phyloP scores from a whole-genome alignment of 257 asterid genomes.

The Solanum virginianum region DNA sequence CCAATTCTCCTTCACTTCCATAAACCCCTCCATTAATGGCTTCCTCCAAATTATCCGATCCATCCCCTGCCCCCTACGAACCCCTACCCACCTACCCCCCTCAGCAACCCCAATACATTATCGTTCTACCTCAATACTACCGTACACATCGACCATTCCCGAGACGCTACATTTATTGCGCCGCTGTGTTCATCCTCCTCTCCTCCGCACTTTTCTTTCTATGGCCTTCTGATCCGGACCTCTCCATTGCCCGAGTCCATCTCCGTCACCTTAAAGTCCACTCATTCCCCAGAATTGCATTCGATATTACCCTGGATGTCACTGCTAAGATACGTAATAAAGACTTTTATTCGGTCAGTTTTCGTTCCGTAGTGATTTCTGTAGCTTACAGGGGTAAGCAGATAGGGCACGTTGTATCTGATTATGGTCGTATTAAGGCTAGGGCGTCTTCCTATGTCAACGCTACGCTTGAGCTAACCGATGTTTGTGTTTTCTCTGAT shows the following conservation, averaged over 20 bases:
- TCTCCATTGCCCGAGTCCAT: slow-evolving; percentile 53
- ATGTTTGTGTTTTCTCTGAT: slow-evolving; percentile 49
- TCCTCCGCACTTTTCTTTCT: slow-evolving; percentile 41
- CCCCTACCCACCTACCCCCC: slow-evolving; percentile 39
- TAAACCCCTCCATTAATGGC: slow-evolving; percentile 14
- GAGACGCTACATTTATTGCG: slow-evolving; percentile 33
- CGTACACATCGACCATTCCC: slow-evolving; percentile 15
- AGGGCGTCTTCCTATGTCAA: slow-evolving; percentile 53
- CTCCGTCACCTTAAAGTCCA: slow-evolving; percentile 48
- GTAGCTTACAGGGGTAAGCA: slow-evolving; percentile 64
- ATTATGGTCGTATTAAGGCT: slow-evolving; percentile 38
- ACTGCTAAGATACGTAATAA: slow-evolving; percentile 45
- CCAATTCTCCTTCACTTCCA: not conserved
- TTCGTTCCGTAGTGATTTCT: slow-evolving; percentile 31
- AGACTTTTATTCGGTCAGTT: slow-evolving; percentile 58
- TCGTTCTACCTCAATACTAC: slow-evolving; percentile 42
- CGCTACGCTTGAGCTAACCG: slow-evolving; percentile 66
- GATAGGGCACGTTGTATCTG: slow-evolving; percentile 56
- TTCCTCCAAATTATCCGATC: slow-evolving; percentile 11
- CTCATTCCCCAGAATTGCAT: slow-evolving; percentile 30
- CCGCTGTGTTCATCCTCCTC: slow-evolving; percentile 32
- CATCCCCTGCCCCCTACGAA: slow-evolving; percentile 13
- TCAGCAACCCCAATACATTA: slow-evolving; percentile 32
- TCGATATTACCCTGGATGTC: slow-evolving; percentile 57
- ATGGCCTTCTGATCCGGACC: slow-evolving; percentile 74